Evolutionary conservation across 2,329 filamentous ascomycete species (phyloP), one percentile per base, ranked within the genome.

Genomic region (Aspergillus ruber): DNA sequence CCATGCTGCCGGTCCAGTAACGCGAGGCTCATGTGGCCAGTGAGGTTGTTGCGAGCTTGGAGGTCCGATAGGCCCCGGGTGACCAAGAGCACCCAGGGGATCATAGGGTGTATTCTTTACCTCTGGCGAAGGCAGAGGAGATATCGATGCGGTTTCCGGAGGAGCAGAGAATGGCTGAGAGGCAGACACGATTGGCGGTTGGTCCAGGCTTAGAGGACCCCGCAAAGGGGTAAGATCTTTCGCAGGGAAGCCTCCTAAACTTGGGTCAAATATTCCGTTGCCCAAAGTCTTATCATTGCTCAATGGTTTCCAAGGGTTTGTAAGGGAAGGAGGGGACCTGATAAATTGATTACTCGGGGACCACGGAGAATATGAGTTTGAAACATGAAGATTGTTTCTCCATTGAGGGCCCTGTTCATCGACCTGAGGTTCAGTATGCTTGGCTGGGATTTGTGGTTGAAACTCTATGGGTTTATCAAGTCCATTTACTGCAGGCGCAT

Each of bases 191-290:
- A 73, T 69, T 40, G 66, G 55, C 15, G 65, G 43, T 46, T 71
- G 68, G 21, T 71, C 70, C 12, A 73, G 59, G 42, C 64, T 62
- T 29, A 73, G 64, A 49, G 65, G 62, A 43, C 59, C 61, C 44
- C 71, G 69, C n/a, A 73, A 64, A 49, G 62, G 54, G 49, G 62
- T 54, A 23, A 70, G 53, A 49, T 74, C 67, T 40, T 72, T 70
- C 36, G 72, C 61, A 41, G 76, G 68, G 46, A 76, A 77, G 36
- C 72, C 71, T 29, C 70, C 70, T 46, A 79, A 74, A 48, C 65
- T 67, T 49, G 73, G 74, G 52, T 82, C 79, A 55, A 84, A 84
- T 2, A 80, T 82, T 25, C 81, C 81, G 63, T 84, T 84, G 13
- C 81, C 81, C 36, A 84, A 73, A 21, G 78, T 76, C 56, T 77